phyloP scores from a whole-genome alignment of 495 filamentous ascomycete species.

The Aspergillus homomorphus region DNA sequence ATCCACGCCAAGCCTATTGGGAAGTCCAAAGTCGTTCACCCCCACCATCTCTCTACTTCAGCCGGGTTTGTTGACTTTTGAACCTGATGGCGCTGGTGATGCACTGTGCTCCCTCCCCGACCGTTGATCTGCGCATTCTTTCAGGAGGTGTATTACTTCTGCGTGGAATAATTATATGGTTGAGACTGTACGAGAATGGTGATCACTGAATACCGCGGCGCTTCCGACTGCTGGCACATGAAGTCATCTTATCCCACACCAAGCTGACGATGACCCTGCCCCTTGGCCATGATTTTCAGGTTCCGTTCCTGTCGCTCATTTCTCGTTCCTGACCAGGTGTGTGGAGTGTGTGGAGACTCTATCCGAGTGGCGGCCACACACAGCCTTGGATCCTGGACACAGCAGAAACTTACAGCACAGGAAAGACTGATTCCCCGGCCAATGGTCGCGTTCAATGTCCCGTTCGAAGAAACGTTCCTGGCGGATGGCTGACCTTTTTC shows the following conservation, averaged over 20 bases:
- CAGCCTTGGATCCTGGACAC: neutral
- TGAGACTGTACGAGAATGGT: neutral
- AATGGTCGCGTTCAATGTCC: neutral
- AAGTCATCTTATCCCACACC: conserved; percentile 21
- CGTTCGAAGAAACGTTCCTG: neutral
- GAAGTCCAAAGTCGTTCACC: neutral
- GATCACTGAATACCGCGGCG: neutral
- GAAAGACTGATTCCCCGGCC: neutral
- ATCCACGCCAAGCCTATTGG: neutral
- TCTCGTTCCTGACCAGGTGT: conserved; percentile 23
- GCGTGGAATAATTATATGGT: neutral
- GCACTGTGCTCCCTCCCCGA: neutral
- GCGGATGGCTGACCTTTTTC: neutral
- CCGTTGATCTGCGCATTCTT: neutral
- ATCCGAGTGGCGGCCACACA: conserved; percentile 10
- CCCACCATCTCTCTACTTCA: neutral
- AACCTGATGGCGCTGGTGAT: neutral
- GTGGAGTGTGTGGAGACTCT: conserved; percentile 10
- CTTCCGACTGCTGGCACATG: conserved; percentile 10
- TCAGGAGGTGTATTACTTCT: neutral
- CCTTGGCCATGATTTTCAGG: conserved; percentile 12
- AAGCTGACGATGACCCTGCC: conserved; percentile 5
- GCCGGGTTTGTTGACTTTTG: neutral
- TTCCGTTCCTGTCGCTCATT: conserved; percentile 16
- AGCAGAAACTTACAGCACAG: neutral